These are phyloP conservation scores for Penicillium antarcticum DNA, from an alignment of 495 filamentous ascomycete genomes.

Conservation along the genomic window DNA sequence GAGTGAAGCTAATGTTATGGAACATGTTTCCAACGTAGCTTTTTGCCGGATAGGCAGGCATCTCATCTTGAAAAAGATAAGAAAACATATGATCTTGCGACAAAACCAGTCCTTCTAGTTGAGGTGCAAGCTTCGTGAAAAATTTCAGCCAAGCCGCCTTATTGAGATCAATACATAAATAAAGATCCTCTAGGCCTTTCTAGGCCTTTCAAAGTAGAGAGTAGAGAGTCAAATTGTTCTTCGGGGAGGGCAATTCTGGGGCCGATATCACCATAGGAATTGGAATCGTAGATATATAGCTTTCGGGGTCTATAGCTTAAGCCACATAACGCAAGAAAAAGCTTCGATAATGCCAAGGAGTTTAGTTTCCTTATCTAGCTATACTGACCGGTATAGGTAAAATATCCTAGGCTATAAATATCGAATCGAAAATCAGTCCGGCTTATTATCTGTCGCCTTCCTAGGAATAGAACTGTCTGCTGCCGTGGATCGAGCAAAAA, in stretches of 20 bases:
- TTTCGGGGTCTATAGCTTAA: constrained; percentile 7
- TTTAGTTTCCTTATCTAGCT: constrained; percentile 6
- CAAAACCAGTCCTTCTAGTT: constrained; percentile 6
- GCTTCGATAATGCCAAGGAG: constrained; percentile 8
- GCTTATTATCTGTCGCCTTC: constrained; percentile 6
- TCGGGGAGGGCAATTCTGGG: constrained; percentile 7
- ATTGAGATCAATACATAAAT: constrained; percentile 11
- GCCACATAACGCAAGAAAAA: constrained; percentile 8
- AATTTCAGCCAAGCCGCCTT: constrained; percentile 4
- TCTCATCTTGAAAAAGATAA: constrained; percentile 3
- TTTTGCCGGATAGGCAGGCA: not conserved
- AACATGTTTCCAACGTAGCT: constrained; percentile 2
- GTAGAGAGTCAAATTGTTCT: constrained; percentile 8
- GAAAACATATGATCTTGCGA: constrained; percentile 5
- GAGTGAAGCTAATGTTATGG: constrained; percentile 6
- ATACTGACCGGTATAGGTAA: not conserved
- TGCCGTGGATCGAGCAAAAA: constrained; percentile 11
- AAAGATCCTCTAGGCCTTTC: constrained; percentile 7
- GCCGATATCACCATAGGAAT: constrained; percentile 9
- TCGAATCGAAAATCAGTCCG: constrained; percentile 10
- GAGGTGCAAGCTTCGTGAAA: constrained; percentile 8
- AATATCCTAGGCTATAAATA: constrained; percentile 2
- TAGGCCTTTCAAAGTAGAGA: constrained; percentile 4
- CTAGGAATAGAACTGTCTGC: constrained; percentile 9
- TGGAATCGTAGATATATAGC: constrained; percentile 5